Conservation (phyloP, 2,329 filamentous ascomycete genomes). For the Neoascochyta sp. region DNA sequence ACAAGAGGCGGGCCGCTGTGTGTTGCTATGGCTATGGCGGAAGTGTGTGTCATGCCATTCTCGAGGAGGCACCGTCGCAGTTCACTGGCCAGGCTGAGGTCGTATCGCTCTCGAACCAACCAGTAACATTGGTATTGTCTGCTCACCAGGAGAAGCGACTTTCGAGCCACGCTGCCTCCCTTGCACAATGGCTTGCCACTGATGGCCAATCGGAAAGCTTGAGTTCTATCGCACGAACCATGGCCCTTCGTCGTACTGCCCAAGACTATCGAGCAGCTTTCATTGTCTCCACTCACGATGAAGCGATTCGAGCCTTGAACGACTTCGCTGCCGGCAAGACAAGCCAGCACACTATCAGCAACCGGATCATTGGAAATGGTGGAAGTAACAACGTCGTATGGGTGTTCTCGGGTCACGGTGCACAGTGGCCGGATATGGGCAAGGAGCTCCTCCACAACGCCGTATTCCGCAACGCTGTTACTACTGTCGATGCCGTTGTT, state of each 20-base stretch:
- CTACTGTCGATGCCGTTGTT: slow-evolving; percentile 21
- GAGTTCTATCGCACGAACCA: slow-evolving; percentile 19
- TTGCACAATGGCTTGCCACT: slow-evolving; percentile 22
- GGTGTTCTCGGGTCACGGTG: slow-evolving; percentile 46
- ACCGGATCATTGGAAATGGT: slow-evolving; percentile 9
- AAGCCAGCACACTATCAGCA: slow-evolving; percentile 4
- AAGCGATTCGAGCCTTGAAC: slow-evolving; percentile 18
- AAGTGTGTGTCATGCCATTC: slow-evolving; percentile 42
- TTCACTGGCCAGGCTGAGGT: too few species aligned
- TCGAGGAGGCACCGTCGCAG: slow-evolving; percentile 38
- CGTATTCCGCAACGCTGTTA: slow-evolving; percentile 25
- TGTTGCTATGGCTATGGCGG: slow-evolving; percentile 48
- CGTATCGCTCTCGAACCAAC: too few species aligned
- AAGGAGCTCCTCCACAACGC: slow-evolving; percentile 30
- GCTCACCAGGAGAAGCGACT: slow-evolving; percentile 35
- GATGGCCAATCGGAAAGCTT: slow-evolving; percentile 15
- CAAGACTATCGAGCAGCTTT: slow-evolving; percentile 31
- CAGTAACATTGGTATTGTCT: slow-evolving; percentile 22
- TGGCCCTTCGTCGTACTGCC: slow-evolving; percentile 33
- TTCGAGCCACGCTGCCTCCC: slow-evolving; percentile 11
- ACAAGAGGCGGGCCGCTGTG: slow-evolving; percentile 37
- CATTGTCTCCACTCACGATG: slow-evolving; percentile 15
- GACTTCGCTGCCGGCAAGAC: slow-evolving; percentile 9
- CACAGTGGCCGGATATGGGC: slow-evolving; percentile 44
- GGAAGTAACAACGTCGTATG: slow-evolving; percentile 27